Evolutionary conservation across 2,329 filamentous ascomycete genomes (phyloP).

Genomic region (Penicillium fuscoglaucum): DNA sequence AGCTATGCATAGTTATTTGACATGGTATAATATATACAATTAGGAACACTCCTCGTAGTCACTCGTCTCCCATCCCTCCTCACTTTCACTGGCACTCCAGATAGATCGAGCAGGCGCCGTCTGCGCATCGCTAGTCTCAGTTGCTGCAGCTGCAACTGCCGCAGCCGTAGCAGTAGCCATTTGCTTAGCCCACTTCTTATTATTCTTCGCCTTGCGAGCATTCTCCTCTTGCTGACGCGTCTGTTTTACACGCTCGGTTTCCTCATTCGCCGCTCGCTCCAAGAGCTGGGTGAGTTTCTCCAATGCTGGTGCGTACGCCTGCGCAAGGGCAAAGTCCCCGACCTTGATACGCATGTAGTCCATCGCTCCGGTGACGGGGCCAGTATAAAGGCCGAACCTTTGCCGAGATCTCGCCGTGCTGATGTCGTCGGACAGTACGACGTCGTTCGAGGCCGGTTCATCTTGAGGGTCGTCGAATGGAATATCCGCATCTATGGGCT

Average conservation of each 20-base stretch:
- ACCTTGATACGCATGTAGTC: slow-evolving; percentile 65
- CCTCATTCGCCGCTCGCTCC: slow-evolving; percentile 35
- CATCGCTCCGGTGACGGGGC: slow-evolving; percentile 61
- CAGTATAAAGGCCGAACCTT: slow-evolving; percentile 19
- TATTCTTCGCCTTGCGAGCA: slow-evolving; percentile 23
- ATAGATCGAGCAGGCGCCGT: slow-evolving; percentile 19
- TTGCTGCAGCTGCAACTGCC: slow-evolving; percentile 8
- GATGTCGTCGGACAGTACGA: slow-evolving; percentile 19
- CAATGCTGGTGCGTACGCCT: slow-evolving; percentile 58
- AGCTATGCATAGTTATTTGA: slow-evolving; percentile 1
- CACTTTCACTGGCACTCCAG: slow-evolving; percentile 41
- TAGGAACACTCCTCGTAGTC: slow-evolving; percentile 18
- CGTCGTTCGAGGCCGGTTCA: slow-evolving; percentile 3
- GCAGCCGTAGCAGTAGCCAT: slow-evolving; percentile 9
- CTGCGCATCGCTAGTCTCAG: slow-evolving; percentile 8
- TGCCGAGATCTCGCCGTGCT: slow-evolving; percentile 4
- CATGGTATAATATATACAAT: slow-evolving; percentile 5
- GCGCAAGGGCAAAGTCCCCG: slow-evolving; percentile 58
- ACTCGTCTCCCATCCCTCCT: slow-evolving; percentile 38
- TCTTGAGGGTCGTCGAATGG: slow-evolving; percentile 32
- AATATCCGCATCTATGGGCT: slow-evolving; percentile 25
- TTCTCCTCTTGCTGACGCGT: slow-evolving; percentile 26
- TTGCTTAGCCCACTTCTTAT: slow-evolving; percentile 26
- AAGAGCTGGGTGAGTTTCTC: slow-evolving; percentile 52
- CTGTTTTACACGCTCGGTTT: slow-evolving; percentile 27